Evolutionary conservation across 2,329 filamentous ascomycete species (phyloP).

Genomic region (Trichoderma polysporum): DNA sequence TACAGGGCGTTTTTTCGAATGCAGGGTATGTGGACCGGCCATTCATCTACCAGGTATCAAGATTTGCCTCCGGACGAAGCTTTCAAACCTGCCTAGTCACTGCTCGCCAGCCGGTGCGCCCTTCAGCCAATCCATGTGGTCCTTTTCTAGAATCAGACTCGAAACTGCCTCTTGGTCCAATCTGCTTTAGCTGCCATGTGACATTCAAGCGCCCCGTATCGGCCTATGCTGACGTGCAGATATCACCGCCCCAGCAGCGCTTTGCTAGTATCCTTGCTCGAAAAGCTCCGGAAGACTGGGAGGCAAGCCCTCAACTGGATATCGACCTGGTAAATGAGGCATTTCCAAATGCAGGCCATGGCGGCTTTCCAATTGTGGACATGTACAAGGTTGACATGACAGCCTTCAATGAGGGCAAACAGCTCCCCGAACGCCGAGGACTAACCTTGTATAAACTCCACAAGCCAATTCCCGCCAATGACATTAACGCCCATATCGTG

Average conservation of each 20-base stretch:
- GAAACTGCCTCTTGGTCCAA: constrained; percentile 38
- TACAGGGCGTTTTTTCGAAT: constrained; percentile 56
- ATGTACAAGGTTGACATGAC: constrained; percentile 57
- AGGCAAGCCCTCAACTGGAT: constrained; percentile 46
- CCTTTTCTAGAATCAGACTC: constrained; percentile 43
- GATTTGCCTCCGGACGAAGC: constrained; percentile 45
- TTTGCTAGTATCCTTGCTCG: constrained; percentile 42
- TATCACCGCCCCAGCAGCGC: constrained; percentile 42
- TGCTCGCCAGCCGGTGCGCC: constrained; percentile 45
- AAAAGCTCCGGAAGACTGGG: constrained; percentile 31
- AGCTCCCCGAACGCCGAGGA: constrained; percentile 47
- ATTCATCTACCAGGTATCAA: constrained; percentile 51
- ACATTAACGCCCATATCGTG: constrained; percentile 46
- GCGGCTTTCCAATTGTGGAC: constrained; percentile 49
- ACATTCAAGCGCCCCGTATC: constrained; percentile 50
- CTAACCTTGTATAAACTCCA: constrained; percentile 50
- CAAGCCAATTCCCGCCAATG: constrained; percentile 41
- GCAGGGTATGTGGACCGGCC: constrained; percentile 48
- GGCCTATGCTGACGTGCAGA: constrained; percentile 40
- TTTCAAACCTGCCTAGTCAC: constrained; percentile 52
- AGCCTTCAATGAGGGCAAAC: constrained; percentile 42
- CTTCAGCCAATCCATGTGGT: constrained; percentile 39
- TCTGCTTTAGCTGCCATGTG: constrained; percentile 52
- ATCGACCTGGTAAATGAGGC: constrained; percentile 40
- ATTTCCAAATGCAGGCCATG: constrained; percentile 40